These are phyloP conservation scores for Ophiosphaerella narmari DNA, from an alignment of 2,329 filamentous ascomycete species.

Conservation along the genomic window DNA sequence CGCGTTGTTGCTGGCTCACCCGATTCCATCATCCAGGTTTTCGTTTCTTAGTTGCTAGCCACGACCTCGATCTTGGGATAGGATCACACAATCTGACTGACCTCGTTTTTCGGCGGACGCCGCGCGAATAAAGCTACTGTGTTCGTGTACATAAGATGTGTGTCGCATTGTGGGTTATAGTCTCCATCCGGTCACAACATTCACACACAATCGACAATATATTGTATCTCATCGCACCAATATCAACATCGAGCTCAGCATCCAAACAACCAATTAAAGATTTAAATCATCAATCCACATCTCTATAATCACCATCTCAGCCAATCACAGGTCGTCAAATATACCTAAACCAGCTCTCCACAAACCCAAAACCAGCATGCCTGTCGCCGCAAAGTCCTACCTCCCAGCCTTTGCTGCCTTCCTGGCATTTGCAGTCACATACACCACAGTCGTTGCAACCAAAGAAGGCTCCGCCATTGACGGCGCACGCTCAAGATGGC, in stretches of 20 bases:
- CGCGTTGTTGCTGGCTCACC: conserved; percentile 1
- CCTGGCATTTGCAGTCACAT: conserved; percentile 36
- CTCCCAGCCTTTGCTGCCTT: conserved; percentile 39
- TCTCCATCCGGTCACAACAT: conserved; percentile 8
- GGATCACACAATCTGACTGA: conserved; percentile 7
- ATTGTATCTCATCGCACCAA: neutral
- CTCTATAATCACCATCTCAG: neutral
- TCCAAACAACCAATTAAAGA: neutral
- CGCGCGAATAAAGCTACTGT: neutral
- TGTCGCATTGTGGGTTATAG: conserved; percentile 5
- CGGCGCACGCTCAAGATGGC: conserved; percentile 40
- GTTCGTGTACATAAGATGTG: conserved; percentile 9
- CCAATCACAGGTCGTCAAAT: neutral
- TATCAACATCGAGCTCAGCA: neutral
- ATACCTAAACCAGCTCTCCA: neutral
- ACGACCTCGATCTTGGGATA: neutral
- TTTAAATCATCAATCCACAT: conserved; percentile 1
- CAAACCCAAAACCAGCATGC: conserved; percentile 30
- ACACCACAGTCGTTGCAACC: conserved; percentile 38
- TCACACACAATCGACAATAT: neutral
- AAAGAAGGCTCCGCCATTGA: conserved; percentile 42
- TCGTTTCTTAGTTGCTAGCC: neutral
- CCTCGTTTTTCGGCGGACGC: conserved; percentile 2
- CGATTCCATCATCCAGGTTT: conserved; percentile 12
- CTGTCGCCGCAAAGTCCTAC: conserved; percentile 37